Conservation (phyloP, 1,139 yeast species). For the Zygoascus hellenicus region DNA sequence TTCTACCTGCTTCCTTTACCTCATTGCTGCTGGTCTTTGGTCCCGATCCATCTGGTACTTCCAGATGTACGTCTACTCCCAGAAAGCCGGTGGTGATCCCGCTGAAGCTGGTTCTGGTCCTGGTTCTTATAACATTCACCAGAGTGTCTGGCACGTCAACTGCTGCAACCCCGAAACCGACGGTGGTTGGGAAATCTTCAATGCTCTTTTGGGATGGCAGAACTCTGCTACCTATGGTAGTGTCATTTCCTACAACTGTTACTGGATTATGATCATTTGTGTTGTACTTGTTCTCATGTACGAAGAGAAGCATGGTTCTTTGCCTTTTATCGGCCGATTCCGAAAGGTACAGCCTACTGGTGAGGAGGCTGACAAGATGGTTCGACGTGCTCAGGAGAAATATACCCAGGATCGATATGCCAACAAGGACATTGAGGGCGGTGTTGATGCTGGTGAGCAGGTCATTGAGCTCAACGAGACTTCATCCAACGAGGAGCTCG, state of each 20-base stretch:
- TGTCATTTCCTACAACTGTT: conserved; percentile 66
- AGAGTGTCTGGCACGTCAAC: conserved; percentile 91
- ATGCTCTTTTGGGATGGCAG: conserved; percentile 94
- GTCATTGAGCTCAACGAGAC: conserved; percentile 3
- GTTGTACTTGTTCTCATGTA: conserved; percentile 47
- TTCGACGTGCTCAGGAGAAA: conserved; percentile 28
- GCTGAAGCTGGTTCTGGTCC: conserved; percentile 91
- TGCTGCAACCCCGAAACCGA: conserved; percentile 90
- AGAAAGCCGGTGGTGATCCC: conserved; percentile 78
- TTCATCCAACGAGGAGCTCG: conserved; percentile 3
- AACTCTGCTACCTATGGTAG: conserved; percentile 94
- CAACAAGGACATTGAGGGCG: background rate
- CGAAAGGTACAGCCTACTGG: conserved; percentile 22
- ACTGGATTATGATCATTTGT: conserved; percentile 64
- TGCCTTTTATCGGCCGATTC: conserved; percentile 25
- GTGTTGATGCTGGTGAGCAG: background rate
- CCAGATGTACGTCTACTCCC: conserved; percentile 61
- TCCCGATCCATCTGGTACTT: conserved; percentile 91
- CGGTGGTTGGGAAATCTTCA: conserved; percentile 90
- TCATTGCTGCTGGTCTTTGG: conserved; percentile 85
- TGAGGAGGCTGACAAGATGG: conserved; percentile 29
- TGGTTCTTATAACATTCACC: conserved; percentile 80
- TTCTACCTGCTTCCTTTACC: conserved; percentile 80
- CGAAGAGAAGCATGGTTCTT: conserved; percentile 49
- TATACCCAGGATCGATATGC: background rate